Evolutionary conservation across 768 basidiomycete genomes (phyloP).

Genomic region (Megacollybia marginata): DNA sequence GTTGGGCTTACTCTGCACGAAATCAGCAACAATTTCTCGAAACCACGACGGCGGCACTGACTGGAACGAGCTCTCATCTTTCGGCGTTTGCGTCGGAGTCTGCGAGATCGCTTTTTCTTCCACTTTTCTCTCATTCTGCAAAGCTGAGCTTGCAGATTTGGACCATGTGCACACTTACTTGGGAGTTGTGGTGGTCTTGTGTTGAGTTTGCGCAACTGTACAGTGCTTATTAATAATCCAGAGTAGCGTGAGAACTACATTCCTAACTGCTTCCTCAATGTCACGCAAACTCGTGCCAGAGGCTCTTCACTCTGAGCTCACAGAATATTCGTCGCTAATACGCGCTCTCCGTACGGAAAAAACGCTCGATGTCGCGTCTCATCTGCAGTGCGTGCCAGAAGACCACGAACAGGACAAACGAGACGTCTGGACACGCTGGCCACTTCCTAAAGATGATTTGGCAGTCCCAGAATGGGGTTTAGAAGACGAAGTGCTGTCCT

Average conservation of each 20-base stretch:
- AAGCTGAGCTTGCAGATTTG: background rate
- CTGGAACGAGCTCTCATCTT: constrained; percentile 95
- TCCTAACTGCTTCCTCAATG: background rate
- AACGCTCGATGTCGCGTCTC: constrained; percentile 49
- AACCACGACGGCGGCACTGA: constrained; percentile 33
- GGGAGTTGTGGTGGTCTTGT: background rate
- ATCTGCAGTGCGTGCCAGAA: constrained; percentile 30
- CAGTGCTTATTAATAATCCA: constrained; percentile 27
- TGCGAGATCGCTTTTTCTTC: constrained; percentile 93
- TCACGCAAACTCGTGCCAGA: constrained; percentile 42
- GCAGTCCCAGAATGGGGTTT: constrained; percentile 63
- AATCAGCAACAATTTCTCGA: background rate
- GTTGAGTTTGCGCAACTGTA: constrained; percentile 26
- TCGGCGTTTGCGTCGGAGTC: constrained; percentile 90
- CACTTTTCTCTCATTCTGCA: constrained; percentile 90
- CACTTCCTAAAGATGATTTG: constrained; percentile 54
- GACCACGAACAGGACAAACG: constrained; percentile 12
- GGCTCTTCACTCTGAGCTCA: constrained; percentile 54
- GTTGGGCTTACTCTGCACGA: constrained; percentile 26
- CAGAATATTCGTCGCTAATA: constrained; percentile 60
- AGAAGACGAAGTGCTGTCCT: constrained; percentile 54
- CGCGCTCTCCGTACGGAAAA: constrained; percentile 54
- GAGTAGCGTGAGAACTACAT: no score
- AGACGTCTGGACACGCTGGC: constrained; percentile 74
- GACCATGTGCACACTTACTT: no score